Evolutionary conservation across 441 rosid genomes (phyloP), one percentile per base, ranked within the genome.

Genomic region (Syzygium syzygioides): DNA sequence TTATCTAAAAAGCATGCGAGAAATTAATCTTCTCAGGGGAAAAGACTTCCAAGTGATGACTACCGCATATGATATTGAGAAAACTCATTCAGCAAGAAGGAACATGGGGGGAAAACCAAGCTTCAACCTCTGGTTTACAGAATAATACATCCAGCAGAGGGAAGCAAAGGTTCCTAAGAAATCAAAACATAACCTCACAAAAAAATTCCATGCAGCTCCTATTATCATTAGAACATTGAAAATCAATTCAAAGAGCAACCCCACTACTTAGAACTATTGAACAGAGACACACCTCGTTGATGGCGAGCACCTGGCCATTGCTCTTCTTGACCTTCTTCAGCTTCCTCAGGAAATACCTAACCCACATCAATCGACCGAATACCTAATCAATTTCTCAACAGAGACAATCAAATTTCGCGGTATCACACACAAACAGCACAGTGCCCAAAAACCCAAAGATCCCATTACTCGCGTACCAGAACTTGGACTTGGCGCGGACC

Each of bases 321-420:
- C 92, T 91, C 90, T 91, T 91, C 92, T 91, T 91, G 32, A 91
- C 92, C 87, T 90, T 91, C 91, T 91, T 91, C 87, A 91, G 87
- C 89, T 91, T 91, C 91, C 92, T 90, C 64, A 90, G 86, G 57
- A 91, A 91, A 84, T 91, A 91, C 91, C 92, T 91, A 85, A 64
- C 45, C n/a, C 57, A 57, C 10, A 55, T 45, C 86, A 86, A 57
- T 30, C 2, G 30, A 15, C 53, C 14, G 30, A 41, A 14, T 4
- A 3, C 83, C 41, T 41, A 6, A 41, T 8, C 26, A 45, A 76
- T 23, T 76, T 41, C 83, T 41, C 83, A 76, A 41, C 83, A 76
- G 25, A 10, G 18, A 76, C 83, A 41, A 23, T 23, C 83, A 23
- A 11, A 71, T 71, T 37, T 20, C 26, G 83, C 14, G 5, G 52